Evolutionary conservation across 257 asterid species (phyloP).

Genomic region (Jaltomata sinuosa): DNA sequence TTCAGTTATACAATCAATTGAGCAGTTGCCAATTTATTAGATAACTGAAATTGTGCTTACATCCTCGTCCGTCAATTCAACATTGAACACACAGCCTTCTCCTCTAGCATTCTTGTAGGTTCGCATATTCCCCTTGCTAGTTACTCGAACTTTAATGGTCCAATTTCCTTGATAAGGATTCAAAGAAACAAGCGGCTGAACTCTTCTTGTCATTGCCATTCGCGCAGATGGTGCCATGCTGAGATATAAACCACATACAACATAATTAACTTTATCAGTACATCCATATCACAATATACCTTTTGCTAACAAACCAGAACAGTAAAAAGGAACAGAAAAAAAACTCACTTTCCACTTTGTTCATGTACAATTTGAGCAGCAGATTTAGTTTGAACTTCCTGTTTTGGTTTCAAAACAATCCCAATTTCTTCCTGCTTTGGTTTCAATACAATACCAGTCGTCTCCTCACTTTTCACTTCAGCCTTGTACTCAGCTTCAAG

Average conservation of each 20-base stretch:
- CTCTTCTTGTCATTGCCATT: conserved; percentile 78
- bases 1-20: not conserved
- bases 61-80: conserved; percentile 93
- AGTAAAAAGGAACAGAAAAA: not conserved
- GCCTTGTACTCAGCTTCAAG: conserved; percentile 60
- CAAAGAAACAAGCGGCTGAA: conserved; percentile 82
- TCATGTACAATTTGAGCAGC: conserved; percentile 80
- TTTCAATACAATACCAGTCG: conserved; percentile 12
- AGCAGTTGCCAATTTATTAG: too few relatives aligned
- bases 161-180: conserved; percentile 93
- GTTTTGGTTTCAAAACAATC: conserved; percentile 52
- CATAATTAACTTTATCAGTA: not conserved
- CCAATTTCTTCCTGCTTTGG: conserved; percentile 29
- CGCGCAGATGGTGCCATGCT: conserved; percentile 77
- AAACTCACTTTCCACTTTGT: conserved; percentile 67
- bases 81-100: conserved; percentile 96
- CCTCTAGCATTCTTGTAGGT: conserved; percentile 74
- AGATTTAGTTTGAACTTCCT: conserved; percentile 56
- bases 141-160: conserved; percentile 84
- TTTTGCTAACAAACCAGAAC: not conserved
- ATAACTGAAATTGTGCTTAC: conserved; percentile 29
- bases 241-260: conserved; percentile 6
- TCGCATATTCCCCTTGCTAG: conserved; percentile 73
- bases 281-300: not conserved
- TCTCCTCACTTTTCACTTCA: conserved; percentile 24